These are phyloP conservation scores for Coniochaeta sp. DNA, from an alignment of 2,329 filamentous ascomycete genomes.

Conservation along the genomic window DNA sequence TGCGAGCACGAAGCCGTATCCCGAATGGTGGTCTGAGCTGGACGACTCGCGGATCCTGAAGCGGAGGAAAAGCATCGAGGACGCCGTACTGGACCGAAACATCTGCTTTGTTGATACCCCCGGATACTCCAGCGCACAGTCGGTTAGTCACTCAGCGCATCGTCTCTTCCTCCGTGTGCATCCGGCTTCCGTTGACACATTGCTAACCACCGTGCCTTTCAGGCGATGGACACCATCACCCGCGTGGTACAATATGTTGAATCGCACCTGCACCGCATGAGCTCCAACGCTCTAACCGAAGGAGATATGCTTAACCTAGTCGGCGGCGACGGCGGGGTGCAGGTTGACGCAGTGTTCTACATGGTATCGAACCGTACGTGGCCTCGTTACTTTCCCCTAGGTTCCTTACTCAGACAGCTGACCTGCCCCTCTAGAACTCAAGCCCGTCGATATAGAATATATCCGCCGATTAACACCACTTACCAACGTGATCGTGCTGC, in stretches of 20 bases:
- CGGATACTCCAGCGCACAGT: slow-evolving; percentile 47
- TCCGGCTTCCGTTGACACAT: slow-evolving; percentile 12
- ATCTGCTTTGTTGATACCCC: slow-evolving; percentile 88
- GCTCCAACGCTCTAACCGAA: slow-evolving; percentile 59
- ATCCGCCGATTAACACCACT: slow-evolving; percentile 62
- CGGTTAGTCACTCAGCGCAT: slow-evolving; percentile 30
- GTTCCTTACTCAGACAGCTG: slow-evolving; percentile 10
- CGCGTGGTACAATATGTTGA: slow-evolving; percentile 66
- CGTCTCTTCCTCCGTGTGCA: not conserved
- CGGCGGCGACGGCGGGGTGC: slow-evolving; percentile 72
- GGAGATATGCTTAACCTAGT: slow-evolving; percentile 70
- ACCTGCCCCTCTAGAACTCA: slow-evolving; percentile 35
- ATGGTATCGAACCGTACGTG: slow-evolving; percentile 63
- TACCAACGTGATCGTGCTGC: slow-evolving; percentile 79
- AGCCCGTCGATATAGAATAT: slow-evolving; percentile 61
- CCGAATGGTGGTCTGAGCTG: slow-evolving; percentile 80
- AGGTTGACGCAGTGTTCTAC: slow-evolving; percentile 83
- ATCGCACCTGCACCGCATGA: slow-evolving; percentile 56
- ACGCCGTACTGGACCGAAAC: slow-evolving; percentile 80
- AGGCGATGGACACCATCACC: slow-evolving; percentile 50
- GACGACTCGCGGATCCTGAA: slow-evolving; percentile 53
- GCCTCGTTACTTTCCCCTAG: not conserved
- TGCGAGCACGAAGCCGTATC: slow-evolving; percentile 78
- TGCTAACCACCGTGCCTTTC: slow-evolving; percentile 11
- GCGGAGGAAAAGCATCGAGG: slow-evolving; percentile 64